Evolutionary conservation across 208 protist species (phyloP).

Genomic region (Leishmania tropica): DNA sequence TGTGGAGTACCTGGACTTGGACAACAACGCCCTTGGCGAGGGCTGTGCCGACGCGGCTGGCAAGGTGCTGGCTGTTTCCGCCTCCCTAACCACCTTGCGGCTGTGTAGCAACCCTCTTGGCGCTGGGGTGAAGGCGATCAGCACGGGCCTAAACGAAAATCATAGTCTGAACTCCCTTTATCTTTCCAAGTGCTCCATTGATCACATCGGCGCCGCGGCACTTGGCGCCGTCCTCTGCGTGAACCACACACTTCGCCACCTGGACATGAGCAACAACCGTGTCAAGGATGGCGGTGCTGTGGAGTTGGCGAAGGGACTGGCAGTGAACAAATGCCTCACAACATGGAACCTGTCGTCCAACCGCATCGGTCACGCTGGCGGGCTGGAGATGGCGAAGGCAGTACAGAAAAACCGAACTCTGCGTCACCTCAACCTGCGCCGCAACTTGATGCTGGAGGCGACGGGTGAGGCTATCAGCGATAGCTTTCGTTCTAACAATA

Average conservation of each 20-base stretch:
- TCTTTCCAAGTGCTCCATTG: slow-evolving; percentile 68
- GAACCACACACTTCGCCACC: slow-evolving; percentile 56
- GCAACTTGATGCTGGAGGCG: slow-evolving; percentile 74
- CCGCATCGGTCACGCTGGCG: slow-evolving; percentile 80
- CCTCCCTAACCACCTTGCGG: slow-evolving; percentile 46
- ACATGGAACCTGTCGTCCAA: slow-evolving; percentile 76
- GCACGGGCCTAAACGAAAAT: slow-evolving; percentile 74
- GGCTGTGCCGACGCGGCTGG: slow-evolving; percentile 55
- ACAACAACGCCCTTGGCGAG: slow-evolving; percentile 69
- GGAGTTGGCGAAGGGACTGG: slow-evolving; percentile 75
- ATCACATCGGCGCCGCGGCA: slow-evolving; percentile 43
- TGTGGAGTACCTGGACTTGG: slow-evolving; percentile 70
- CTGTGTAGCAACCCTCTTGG: slow-evolving; percentile 70
- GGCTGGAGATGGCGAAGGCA: slow-evolving; percentile 59
- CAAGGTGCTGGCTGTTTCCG: slow-evolving; percentile 49
- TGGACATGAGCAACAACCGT: slow-evolving; percentile 88
- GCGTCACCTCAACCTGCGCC: slow-evolving; percentile 76
- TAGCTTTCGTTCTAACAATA: slow-evolving; percentile 60
- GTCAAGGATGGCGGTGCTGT: slow-evolving; percentile 78
- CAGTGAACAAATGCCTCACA: slow-evolving; percentile 64
- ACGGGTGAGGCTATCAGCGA: slow-evolving; percentile 79
- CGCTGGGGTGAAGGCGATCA: slow-evolving; percentile 54
- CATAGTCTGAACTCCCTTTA: slow-evolving; percentile 50
- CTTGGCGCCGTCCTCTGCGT: slow-evolving; percentile 56
- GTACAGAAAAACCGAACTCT: slow-evolving; percentile 73